Evolutionary conservation across 163 green algal species (phyloP).

Genomic region (Volvox carteri): DNA sequence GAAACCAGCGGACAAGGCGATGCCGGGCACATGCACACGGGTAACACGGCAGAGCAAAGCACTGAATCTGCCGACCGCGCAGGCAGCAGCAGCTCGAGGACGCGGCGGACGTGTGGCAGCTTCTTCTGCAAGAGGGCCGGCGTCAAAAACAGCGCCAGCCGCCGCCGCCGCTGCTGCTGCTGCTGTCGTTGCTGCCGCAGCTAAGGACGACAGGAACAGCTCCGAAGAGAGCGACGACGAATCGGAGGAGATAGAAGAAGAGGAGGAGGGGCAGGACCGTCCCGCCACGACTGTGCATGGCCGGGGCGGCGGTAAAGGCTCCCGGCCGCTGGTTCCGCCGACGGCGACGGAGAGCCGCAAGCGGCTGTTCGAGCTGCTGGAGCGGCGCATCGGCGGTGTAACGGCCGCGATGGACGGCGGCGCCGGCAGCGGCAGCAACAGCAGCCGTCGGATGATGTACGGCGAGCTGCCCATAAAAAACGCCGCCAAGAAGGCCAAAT

Average conservation of each 20-base stretch:
- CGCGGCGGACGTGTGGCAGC: too few relatives aligned
- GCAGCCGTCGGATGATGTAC: constrained; percentile 1
- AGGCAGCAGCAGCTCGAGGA: too few relatives aligned
- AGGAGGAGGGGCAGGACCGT: background rate
- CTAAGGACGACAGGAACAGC: background rate
- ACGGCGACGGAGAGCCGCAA: constrained; percentile 28
- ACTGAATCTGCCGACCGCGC: too few relatives aligned
- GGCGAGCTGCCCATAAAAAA: constrained; percentile 35
- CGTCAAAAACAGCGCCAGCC: too few relatives aligned
- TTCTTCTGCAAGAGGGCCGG: too few relatives aligned
- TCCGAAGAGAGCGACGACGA: background rate
- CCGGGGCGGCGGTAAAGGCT: background rate
- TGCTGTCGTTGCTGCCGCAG: too few relatives aligned
- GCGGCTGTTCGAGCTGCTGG: constrained; percentile 39
- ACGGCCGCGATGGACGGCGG: background rate
- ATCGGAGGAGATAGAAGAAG: background rate
- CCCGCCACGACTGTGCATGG: background rate
- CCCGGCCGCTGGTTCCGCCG: background rate
- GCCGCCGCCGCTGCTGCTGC: too few relatives aligned
- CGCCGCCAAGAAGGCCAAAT: constrained; percentile 30
- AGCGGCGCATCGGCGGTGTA: constrained; percentile 30
- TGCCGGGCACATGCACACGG: too few relatives aligned
- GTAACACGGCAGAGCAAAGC: too few relatives aligned
- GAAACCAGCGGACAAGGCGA: too few relatives aligned
- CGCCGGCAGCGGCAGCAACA: too few relatives aligned